Evolutionary conservation across 345 rosid species (phyloP), one percentile per base, ranked within the genome.

Genomic region (Cardamine chenopodiifolia): DNA sequence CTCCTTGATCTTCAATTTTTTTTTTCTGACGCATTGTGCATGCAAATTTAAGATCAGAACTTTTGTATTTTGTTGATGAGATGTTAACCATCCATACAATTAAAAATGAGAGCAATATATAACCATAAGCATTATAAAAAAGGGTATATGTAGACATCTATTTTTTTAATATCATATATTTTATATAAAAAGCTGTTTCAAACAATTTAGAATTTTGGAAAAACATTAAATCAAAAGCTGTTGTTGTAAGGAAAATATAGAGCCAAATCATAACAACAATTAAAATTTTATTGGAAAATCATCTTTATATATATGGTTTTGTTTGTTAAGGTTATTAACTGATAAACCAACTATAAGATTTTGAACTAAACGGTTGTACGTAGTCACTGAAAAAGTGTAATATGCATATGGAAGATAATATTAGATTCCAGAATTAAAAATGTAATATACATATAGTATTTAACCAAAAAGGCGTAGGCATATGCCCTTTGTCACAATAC

Each of bases 1-100:
- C 63, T 68, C 42, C 19, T 72, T 52, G 23, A 53, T 50, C 69
- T 50, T 35, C 66, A 45, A 56, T 15, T 57, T 56, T 26, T 26
- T 26, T 3, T 26, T 28, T 19, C 20, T 42, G 28, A 56, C 14
- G 42, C 73, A 56, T 44, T 31, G 25, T 34, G 44, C 4, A 7
- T 7, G 49, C 18, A 45, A 44, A 8, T 57, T 13, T 44, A 62
- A 7, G 32, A 45, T 19, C 18, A 20, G 0, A 9, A 2, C 47
- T 42, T 6, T 9, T 42, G 20, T 56, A 14, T 31, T 31, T 70
- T 32, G 22, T 58, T 59, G 37, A 59, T 47, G 42, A 20, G 32
- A 34, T 34, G 15, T 58, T 35, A 17, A 55, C 12, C 15, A 53
- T n/a, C 13, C 14, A 2, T 26, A n/a, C 1, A 68, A 8, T 55